Evolutionary conservation across 306 rosid species (phyloP).

Genomic region (Sindora glabra): DNA sequence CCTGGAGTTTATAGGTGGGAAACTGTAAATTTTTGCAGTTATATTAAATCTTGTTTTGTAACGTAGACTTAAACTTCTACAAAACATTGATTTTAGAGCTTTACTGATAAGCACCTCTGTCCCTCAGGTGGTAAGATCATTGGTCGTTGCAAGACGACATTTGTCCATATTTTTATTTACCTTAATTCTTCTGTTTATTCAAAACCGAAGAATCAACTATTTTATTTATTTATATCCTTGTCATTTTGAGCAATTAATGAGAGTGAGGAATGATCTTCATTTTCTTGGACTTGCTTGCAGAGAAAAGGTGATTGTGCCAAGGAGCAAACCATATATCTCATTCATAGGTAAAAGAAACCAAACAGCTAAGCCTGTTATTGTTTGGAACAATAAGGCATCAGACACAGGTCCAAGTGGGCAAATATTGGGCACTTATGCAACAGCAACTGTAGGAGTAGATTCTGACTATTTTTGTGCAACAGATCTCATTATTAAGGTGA

Average conservation of each 20-base stretch:
- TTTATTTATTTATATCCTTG: no score
- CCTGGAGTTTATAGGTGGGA: conserved; percentile 86
- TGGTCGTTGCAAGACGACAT: neutral
- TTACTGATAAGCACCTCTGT: no score
- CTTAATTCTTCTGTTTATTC: neutral
- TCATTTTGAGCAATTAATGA: neutral
- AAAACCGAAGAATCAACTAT: neutral
- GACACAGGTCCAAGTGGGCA: conserved; percentile 48
- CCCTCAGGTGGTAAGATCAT: no score
- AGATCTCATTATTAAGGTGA: conserved; percentile 68
- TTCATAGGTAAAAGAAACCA: conserved; percentile 50
- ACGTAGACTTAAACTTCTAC: no score
- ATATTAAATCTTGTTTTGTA: no score
- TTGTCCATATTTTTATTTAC: neutral
- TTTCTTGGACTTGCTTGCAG: conserved; percentile 37
- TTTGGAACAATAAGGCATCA: conserved; percentile 81
- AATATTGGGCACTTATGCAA: conserved; percentile 57
- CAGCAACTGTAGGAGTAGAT: conserved; percentile 72
- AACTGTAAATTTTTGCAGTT: neutral
- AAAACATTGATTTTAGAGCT: no score
- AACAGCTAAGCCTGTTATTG: conserved; percentile 36
- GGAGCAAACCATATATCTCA: conserved; percentile 66
- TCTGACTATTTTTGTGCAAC: conserved; percentile 80
- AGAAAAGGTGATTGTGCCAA: conserved; percentile 71
- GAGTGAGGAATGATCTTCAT: no score